A percentile compares a stretch with the other conserved stretches of the same genome.
These are phyloP conservation scores for Endocalyx cinctus DNA, from an alignment of 2,329 filamentous ascomycete species.

Conservation along the genomic window DNA sequence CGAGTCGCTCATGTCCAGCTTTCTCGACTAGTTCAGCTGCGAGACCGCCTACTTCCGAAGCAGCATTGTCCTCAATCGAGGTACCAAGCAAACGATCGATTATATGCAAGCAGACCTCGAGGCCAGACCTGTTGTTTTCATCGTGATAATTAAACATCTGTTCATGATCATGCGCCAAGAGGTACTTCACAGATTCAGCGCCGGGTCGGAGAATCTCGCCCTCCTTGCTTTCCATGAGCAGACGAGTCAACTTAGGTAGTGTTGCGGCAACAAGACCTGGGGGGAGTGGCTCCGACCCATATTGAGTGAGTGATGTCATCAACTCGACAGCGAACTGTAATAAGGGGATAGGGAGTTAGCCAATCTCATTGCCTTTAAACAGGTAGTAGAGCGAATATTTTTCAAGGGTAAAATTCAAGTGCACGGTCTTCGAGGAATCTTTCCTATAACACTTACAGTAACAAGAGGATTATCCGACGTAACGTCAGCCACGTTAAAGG, in stretches of 20 bases:
- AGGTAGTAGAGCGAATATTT: no score
- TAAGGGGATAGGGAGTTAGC: no score
- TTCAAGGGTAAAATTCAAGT: no score
- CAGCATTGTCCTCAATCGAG: constrained; percentile 83
- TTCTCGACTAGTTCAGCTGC: constrained; percentile 95
- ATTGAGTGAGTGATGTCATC: constrained; percentile 73
- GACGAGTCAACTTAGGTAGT: constrained; percentile 78
- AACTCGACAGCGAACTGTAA: constrained; percentile 75
- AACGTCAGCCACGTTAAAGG: constrained; percentile 81
- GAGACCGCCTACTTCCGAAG: constrained; percentile 91
- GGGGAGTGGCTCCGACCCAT: constrained; percentile 80
- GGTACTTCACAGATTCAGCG: constrained; percentile 81
- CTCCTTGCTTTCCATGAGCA: constrained; percentile 80
- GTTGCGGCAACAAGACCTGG: constrained; percentile 78
- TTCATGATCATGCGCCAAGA: constrained; percentile 82
- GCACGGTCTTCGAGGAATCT: no score
- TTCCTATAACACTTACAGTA: constrained; percentile 58
- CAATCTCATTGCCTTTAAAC: no score
- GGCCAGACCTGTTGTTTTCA: constrained; percentile 70
- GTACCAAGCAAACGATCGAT: constrained; percentile 86
- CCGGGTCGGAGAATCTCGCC: constrained; percentile 84
- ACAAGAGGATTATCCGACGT: constrained; percentile 82
- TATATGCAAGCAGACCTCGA: constrained; percentile 85
- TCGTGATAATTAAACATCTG: constrained; percentile 88
- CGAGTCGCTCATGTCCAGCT: constrained; percentile 84